These are phyloP conservation scores for Graphilbum fragrans DNA, from an alignment of 2,329 filamentous ascomycete species.

Conservation along the genomic window DNA sequence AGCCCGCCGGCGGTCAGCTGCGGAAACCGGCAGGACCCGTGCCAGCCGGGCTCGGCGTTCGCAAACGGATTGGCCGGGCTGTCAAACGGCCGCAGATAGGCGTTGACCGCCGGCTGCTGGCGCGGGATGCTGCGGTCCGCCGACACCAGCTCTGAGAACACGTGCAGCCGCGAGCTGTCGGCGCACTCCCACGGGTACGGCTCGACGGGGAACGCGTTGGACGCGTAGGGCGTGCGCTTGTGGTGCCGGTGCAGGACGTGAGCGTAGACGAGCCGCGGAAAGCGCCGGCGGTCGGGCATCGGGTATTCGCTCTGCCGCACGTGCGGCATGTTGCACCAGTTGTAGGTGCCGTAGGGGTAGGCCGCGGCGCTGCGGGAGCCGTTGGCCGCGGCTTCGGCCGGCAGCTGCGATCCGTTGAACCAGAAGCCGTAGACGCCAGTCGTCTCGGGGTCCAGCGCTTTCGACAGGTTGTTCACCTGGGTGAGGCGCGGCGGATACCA, in stretches of 20 bases:
- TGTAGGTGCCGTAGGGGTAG: constrained; percentile 49
- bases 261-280: constrained; percentile 48
- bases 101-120: not conserved
- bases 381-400: constrained; percentile 29
- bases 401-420: constrained; percentile 47
- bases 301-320: constrained; percentile 56
- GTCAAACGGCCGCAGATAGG: constrained; percentile 53
- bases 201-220: constrained; percentile 66
- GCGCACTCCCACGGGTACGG: constrained; percentile 61
- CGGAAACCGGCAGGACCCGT: constrained; percentile 67
- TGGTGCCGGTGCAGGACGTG: constrained; percentile 75
- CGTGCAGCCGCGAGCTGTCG: constrained; percentile 58
- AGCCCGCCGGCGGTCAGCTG: constrained; percentile 65
- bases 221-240: constrained; percentile 70
- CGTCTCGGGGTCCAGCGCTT: constrained; percentile 5
- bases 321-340: constrained; percentile 85
- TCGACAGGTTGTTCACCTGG: constrained; percentile 18
- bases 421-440: constrained; percentile 61
- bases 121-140: constrained; percentile 36
- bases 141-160: constrained; percentile 44
- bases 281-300: constrained; percentile 33
- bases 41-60: constrained; percentile 49
- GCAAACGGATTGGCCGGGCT: constrained; percentile 54
- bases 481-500: constrained; percentile 16
- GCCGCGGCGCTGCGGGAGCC: constrained; percentile 11